Evolutionary conservation across 306 rosid genomes (phyloP).

Genomic region (Prosopis cineraria): DNA sequence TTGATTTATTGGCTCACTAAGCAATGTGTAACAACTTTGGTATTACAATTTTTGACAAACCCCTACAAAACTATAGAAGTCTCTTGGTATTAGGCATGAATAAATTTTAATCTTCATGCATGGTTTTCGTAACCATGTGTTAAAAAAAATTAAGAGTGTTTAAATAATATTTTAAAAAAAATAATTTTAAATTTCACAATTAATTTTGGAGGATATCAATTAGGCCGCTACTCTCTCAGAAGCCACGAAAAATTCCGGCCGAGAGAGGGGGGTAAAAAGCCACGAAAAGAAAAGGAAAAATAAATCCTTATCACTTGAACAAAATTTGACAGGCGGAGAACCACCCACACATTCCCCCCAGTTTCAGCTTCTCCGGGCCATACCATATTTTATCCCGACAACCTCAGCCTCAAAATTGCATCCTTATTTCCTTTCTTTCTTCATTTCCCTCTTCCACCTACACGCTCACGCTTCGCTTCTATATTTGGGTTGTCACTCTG

Average conservation of each 20-base stretch:
- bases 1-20: no score
- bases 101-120: no score
- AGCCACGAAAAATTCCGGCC: neutral
- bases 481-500: conserved; percentile 11
- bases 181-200: no score
- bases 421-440: conserved; percentile 18
- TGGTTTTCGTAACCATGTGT: no score
- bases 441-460: conserved; percentile 11
- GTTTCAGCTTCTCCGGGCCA: neutral
- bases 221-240: no score
- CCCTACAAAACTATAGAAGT: no score
- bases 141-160: no score
- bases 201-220: no score
- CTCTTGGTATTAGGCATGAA: no score
- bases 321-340: conserved; percentile 60
- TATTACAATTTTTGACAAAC: no score
- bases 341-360: conserved; percentile 58
- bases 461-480: conserved; percentile 1
- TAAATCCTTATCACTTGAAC: conserved; percentile 46
- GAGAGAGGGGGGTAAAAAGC: neutral
- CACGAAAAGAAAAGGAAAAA: neutral
- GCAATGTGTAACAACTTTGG: no score
- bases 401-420: conserved; percentile 42
- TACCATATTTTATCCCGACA: conserved; percentile 45
- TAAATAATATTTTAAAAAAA: no score